Evolutionary conservation across 2,329 filamentous ascomycete species (phyloP).

Genomic region (Hymenoscyphus fructigenus): DNA sequence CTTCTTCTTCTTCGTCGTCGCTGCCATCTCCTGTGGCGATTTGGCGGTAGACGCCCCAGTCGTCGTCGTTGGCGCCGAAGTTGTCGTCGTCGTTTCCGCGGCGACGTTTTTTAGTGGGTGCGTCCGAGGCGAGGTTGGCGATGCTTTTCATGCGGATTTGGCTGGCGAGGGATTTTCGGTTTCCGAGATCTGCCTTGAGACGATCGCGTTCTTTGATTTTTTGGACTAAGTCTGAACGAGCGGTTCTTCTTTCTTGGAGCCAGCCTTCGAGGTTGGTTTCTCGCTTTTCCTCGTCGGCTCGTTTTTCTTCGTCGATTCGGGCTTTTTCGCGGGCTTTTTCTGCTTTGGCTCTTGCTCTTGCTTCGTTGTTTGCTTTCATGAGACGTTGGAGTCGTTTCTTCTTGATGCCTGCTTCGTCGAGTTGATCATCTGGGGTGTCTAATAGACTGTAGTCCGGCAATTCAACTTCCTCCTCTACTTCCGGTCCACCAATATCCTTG

Average conservation of each 20-base stretch:
- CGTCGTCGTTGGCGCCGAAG: constrained; percentile 94
- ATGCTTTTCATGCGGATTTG: constrained; percentile 99
- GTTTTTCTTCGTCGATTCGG: constrained; percentile 76
- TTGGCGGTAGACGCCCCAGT: constrained; percentile 95
- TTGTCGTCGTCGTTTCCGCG: constrained; percentile 91
- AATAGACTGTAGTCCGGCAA: constrained; percentile 84
- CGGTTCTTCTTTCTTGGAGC: constrained; percentile 78
- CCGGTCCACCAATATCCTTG: constrained; percentile 83
- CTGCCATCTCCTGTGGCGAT: constrained; percentile 81
- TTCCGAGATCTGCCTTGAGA: constrained; percentile 90
- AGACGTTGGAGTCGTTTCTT: constrained; percentile 90
- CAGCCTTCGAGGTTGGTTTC: constrained; percentile 82
- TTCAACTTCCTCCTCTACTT: constrained; percentile 76
- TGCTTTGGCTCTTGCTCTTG: constrained; percentile 86
- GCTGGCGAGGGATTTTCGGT: constrained; percentile 92
- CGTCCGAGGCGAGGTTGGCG: constrained; percentile 90
- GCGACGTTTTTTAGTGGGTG: constrained; percentile 77
- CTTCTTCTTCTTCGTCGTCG: constrained; percentile 90
- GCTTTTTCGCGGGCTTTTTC: constrained; percentile 95
- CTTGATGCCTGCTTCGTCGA: constrained; percentile 89
- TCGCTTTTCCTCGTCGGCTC: constrained; percentile 78
- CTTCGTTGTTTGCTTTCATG: constrained; percentile 93
- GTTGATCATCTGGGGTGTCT: constrained; percentile 84
- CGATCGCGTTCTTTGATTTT: constrained; percentile 93
- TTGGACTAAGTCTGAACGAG: constrained; percentile 67